Evolutionary conservation across 805 yeast species (phyloP).

Genomic region (Ogataea chonburiensis): DNA sequence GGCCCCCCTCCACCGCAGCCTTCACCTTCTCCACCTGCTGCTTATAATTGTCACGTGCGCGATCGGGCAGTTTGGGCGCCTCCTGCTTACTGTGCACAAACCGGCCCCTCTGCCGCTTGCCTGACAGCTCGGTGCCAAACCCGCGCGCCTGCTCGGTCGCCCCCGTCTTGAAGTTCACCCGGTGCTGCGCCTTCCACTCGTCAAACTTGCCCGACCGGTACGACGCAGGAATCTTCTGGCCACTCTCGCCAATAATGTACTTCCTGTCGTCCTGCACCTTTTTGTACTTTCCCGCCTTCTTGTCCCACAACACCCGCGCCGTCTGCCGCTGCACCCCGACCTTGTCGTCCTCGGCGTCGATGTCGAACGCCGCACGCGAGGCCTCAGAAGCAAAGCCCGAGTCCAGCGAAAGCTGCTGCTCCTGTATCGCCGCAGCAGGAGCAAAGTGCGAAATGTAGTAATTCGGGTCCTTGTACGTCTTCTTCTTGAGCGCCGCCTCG

Average conservation of each 20-base stretch:
- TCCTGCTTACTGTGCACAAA: constrained; percentile 71
- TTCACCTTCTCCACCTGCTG: constrained; percentile 79
- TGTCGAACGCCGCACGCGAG: constrained; percentile 79
- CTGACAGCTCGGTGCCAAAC: constrained; percentile 35
- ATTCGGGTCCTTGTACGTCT: constrained; percentile 67
- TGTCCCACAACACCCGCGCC: constrained; percentile 85
- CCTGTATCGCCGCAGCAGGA: constrained; percentile 75
- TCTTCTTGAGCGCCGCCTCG: constrained; percentile 44
- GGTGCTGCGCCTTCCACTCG: constrained; percentile 80
- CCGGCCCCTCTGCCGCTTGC: constrained; percentile 42
- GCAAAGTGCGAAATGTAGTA: constrained; percentile 89
- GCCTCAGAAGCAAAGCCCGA: constrained; percentile 81
- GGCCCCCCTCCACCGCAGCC: constrained; percentile 75
- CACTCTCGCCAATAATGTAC: constrained; percentile 92
- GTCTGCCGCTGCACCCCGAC: constrained; percentile 64
- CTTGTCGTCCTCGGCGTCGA: constrained; percentile 68
- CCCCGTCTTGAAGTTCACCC: constrained; percentile 52
- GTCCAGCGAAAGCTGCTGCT: constrained; percentile 61
- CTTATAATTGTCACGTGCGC: constrained; percentile 80
- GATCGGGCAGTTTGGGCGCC: constrained; percentile 93
- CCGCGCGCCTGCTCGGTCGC: constrained; percentile 45
- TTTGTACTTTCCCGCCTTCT: constrained; percentile 84
- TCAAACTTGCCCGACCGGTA: constrained; percentile 89
- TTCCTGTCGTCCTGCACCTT: constrained; percentile 81
- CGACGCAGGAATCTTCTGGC: constrained; percentile 88